Evolutionary conservation across 2,329 filamentous ascomycete species (phyloP), one percentile per base, ranked within the genome.

Genomic region (Fusarium austroafricanum): DNA sequence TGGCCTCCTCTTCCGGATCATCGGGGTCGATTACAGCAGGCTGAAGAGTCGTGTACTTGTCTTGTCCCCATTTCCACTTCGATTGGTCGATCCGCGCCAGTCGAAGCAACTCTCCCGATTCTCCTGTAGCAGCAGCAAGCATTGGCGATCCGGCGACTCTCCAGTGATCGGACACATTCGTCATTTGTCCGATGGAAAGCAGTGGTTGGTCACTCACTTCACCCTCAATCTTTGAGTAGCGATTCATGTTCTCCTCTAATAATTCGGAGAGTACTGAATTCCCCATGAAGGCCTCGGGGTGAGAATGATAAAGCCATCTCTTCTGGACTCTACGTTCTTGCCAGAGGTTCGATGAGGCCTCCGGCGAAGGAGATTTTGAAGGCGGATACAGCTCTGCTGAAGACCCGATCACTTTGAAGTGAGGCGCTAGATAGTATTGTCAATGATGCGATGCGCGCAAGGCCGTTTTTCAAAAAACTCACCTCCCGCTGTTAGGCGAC

Each of bases 171-270:
- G 77, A 80, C 18, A 78, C 62, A 65, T 87, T 80, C 3, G 79
- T 75, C 65, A 88, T 82, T 57, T 86, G 83, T 2, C 89, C 89
- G 28, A 87, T 79, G 3, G 85, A 83, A 21, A 92, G 80, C 6
- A 90, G 53, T 4, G 74, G 66, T 18, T 62, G 66, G 9, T 72
- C 53, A 38, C 62, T 69, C 5, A 56, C 40, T 2, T 73, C 51
- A 1, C 75, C 71, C 10, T 79, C 75, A 3, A 72, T 55, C 15
- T 74, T 59, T 57, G 71, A 67, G 50, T 76, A 76, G 15, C 72
- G 73, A 28, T 73, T 56, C 67, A 78, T 73, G 17, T 81, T 81
- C 35, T 82, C 79, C 10, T 76, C 66, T 7, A 84, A 70, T 4
- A 78, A 65, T 2, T 71, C 72, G 6, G 73, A 71, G 7, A 80